Evolutionary conservation across 23 red algal genomes (phyloP).

Genomic region (Chondrus crispus): DNA sequence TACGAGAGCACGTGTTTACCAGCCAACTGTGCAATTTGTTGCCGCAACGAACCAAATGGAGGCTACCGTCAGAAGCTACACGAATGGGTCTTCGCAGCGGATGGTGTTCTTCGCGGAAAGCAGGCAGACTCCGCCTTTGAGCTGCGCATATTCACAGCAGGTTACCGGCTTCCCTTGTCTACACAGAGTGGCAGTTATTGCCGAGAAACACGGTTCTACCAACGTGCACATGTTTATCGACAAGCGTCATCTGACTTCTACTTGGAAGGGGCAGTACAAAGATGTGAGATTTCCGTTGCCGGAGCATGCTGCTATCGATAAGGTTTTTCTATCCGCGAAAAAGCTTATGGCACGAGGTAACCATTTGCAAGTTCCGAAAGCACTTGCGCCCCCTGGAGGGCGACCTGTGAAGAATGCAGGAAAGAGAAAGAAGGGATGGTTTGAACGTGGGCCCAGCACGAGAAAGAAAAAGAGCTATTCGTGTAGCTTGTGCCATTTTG

Average conservation of each 20-base stretch:
- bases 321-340: too few relatives aligned
- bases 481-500: too few relatives aligned
- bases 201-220: not conserved
- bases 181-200: not conserved
- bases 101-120: not conserved
- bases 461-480: too few relatives aligned
- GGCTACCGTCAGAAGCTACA: not conserved
- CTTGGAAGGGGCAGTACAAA: not conserved
- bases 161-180: not conserved
- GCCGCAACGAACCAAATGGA: not conserved
- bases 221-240: not conserved
- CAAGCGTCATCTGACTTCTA: not conserved
- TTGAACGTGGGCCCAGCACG: not conserved
- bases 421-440: not conserved
- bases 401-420: not conserved
- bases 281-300: too few relatives aligned
- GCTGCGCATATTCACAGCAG: not conserved
- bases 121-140: not conserved
- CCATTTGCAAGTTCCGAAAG: not conserved
- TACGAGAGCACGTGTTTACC: not conserved
- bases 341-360: not conserved
- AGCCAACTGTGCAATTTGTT: not conserved
- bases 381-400: not conserved
- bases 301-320: too few relatives aligned
- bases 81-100: not conserved